A percentile compares a stretch with the other conserved stretches of the same genome.
phyloP scores from a whole-genome alignment of 129 eudicot species.

The Tagetes erecta region DNA sequence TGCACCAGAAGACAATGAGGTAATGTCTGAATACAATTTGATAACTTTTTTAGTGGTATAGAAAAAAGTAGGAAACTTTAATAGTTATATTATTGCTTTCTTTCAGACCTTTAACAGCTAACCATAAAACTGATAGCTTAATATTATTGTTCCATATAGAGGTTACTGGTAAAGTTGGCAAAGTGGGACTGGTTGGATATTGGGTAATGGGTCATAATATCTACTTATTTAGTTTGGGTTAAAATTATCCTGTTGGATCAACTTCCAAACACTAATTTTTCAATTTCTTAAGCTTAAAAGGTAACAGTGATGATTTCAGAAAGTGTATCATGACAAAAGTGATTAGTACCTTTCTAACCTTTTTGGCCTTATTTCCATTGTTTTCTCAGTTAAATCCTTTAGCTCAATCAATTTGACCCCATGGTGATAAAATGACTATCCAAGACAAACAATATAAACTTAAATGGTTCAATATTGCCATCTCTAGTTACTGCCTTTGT shows the following conservation, averaged over 20 bases:
- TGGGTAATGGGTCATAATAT: background rate
- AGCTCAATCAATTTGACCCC: background rate
- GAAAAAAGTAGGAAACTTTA: background rate
- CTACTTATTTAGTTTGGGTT: background rate
- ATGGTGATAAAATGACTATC: background rate
- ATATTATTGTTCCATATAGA: background rate
- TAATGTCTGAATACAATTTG: constrained; percentile 19
- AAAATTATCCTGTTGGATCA: background rate
- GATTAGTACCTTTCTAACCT: background rate
- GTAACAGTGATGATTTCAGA: background rate
- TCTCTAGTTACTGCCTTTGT: background rate
- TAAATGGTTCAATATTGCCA: background rate
- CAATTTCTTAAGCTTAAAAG: background rate
- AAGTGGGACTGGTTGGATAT: background rate
- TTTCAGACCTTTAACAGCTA: background rate
- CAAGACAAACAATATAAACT: background rate
- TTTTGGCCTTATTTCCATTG: background rate
- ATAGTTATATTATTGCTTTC: background rate
- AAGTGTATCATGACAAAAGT: background rate
- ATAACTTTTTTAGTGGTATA: background rate
- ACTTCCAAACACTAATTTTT: background rate
- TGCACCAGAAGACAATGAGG: constrained; percentile 88
- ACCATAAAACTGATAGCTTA: constrained; percentile 6
- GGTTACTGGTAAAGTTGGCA: background rate
- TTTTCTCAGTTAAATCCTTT: background rate